These are phyloP conservation scores for Capronia americana DNA, from an alignment of 2,329 filamentous ascomycete species.

Conservation along the genomic window DNA sequence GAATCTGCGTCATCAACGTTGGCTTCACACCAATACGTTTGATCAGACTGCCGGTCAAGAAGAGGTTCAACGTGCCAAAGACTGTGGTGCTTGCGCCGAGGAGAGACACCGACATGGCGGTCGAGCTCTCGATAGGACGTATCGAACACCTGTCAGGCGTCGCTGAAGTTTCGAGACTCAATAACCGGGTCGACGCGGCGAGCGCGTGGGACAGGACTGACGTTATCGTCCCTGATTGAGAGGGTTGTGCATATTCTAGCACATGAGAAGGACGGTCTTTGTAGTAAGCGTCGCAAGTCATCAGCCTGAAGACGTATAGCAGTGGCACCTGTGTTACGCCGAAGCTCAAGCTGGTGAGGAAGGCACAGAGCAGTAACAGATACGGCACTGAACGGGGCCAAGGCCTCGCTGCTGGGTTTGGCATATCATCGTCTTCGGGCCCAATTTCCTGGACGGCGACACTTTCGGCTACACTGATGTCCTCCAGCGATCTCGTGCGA, in stretches of 20 bases:
- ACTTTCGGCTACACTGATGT: conserved; percentile 31
- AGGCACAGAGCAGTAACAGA: conserved; percentile 60
- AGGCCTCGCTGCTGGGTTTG: neutral
- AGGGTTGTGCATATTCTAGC: neutral
- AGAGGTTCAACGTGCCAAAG: conserved; percentile 71
- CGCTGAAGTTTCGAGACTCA: conserved; percentile 28
- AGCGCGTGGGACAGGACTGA: conserved; percentile 21
- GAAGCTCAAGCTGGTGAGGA: conserved; percentile 63
- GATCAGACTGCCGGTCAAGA: conserved; percentile 70
- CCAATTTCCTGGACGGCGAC: conserved; percentile 33
- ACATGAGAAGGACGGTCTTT: conserved; percentile 54
- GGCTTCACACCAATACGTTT: conserved; percentile 69
- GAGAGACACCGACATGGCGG: conserved; percentile 68
- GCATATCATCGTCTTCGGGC: conserved; percentile 7
- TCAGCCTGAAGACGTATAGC: conserved; percentile 71
- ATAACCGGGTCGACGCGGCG: conserved; percentile 33
- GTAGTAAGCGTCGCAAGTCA: conserved; percentile 76
- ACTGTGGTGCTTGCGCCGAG: conserved; percentile 71
- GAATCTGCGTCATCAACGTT: conserved; percentile 67
- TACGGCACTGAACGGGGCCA: conserved; percentile 34
- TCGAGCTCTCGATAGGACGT: conserved; percentile 68
- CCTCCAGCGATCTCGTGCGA: conserved; percentile 34
- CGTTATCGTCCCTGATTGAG: neutral
- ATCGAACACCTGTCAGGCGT: conserved; percentile 63
- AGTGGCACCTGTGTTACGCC: conserved; percentile 58